Base-by-base conservation (phyloP, 441 rosid genomes). In the Populus trichocarpa region DNA sequence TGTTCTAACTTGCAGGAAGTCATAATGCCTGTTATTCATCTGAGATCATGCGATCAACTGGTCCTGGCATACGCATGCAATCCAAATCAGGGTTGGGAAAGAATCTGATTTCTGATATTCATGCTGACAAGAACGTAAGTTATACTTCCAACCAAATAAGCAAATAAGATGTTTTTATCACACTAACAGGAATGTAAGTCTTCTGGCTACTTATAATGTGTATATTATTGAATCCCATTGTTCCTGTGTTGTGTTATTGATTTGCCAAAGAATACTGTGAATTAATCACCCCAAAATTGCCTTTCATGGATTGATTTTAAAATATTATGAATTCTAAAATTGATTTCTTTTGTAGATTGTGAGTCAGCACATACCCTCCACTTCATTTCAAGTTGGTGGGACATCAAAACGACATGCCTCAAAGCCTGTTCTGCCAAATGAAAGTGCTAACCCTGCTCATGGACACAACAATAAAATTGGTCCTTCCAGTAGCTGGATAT, bases 81-180 rank as follows among this genome's bases (percentile, higher is more conserved):
- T 88, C 86, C 79, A 93, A 86, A 79, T 79, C 93, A 26, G 66
- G 87, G 53, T 46, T 80, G 71, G 95, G 91, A 77, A 93, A 86
- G 89, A 89, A 86, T 79, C 61, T 81, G 74, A 88, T 78, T 68
- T 84, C 86, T 50, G 92, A 88, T 75, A 87, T 81, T 79, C 85
- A 85, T 59, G 70, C 73, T 81, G 96, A 86, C 81, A 94, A 87
- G 82, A 89, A 89, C 82, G 99, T 96, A 85, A 84, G 98, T 86
- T 16, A 10, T 70, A 2, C 28, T 28, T 20, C 30, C 40, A 67
- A 32, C 73, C 68, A 11, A 75, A 72, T 26, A 61, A 40, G 57
- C 16, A 53, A 67, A 68, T 32, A 40, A 9, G 25, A 59, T 69
- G 20, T 36, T 23, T 69, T 3, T 63, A 23, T 14, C 7, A 53